A percentile compares a stretch with the other conserved stretches of the same genome.
These are phyloP conservation scores for Daldinia grandis DNA, from an alignment of 495 filamentous ascomycete genomes.

Conservation along the genomic window DNA sequence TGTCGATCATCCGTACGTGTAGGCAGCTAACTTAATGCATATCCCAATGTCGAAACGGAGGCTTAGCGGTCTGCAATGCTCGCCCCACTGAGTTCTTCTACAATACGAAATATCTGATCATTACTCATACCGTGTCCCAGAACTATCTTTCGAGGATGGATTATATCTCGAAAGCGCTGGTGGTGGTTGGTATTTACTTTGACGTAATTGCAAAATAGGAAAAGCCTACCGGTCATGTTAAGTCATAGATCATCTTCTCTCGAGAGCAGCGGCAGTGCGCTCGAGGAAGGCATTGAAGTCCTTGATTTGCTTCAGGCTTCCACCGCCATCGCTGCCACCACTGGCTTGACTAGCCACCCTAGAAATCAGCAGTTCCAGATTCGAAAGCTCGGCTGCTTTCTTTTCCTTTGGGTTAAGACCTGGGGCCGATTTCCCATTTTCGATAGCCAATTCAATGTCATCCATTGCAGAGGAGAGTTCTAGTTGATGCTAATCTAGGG, in stretches of 20 bases:
- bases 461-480: constrained; percentile 61
- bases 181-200: not conserved
- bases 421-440: constrained; percentile 53
- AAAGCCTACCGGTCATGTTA: not conserved
- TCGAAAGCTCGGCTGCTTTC: constrained; percentile 53
- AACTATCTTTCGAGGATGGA: not conserved
- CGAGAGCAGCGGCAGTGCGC: constrained; percentile 58
- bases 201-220: not conserved
- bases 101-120: not conserved
- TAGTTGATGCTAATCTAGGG: constrained; percentile 51
- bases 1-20: not conserved
- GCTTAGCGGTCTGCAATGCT: not conserved
- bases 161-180: not conserved
- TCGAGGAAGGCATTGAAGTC: constrained; percentile 67
- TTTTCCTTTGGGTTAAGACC: constrained; percentile 49
- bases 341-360: constrained; percentile 57
- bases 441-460: constrained; percentile 63
- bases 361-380: constrained; percentile 59
- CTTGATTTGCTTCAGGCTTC: constrained; percentile 60
- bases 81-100: not conserved
- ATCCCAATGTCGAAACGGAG: not conserved
- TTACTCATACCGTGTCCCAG: not conserved
- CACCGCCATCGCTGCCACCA: constrained; percentile 54
- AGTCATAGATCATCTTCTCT: constrained; percentile 45
- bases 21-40: no score